phyloP scores from a whole-genome alignment of 805 yeast species.

The Starmerella bombicola region DNA sequence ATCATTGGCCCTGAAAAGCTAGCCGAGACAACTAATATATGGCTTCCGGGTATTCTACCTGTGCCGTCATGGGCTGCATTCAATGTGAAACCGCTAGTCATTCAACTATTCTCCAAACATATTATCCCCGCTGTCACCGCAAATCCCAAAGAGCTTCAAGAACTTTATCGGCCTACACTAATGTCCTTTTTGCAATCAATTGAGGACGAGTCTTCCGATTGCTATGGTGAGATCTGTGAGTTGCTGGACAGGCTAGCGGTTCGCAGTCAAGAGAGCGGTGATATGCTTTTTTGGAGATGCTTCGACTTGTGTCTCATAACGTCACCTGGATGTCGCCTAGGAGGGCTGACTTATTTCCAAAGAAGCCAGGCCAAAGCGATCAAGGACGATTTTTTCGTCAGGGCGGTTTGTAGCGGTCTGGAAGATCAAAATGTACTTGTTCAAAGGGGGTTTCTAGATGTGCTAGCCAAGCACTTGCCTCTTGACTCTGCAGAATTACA shows the following conservation, averaged over 20 bases:
- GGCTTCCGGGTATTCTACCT: conserved; percentile 93
- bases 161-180: conserved; percentile 54
- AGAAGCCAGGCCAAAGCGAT: conserved; percentile 35
- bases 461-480: conserved; percentile 55
- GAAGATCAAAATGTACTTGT: conserved; percentile 56
- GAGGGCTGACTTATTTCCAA: conserved; percentile 68
- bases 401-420: conserved; percentile 63
- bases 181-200: conserved; percentile 72
- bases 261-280: conserved; percentile 41
- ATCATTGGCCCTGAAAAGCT: conserved; percentile 46
- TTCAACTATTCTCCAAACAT: conserved; percentile 47
- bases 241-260: conserved; percentile 48
- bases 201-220: conserved; percentile 86
- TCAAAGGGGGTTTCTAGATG: conserved; percentile 79
- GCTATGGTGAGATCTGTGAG: conserved; percentile 47
- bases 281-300: conserved; percentile 76
- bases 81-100: conserved; percentile 67
- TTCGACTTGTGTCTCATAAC: conserved; percentile 62
- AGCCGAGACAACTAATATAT: conserved; percentile 46
- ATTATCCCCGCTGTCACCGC: conserved; percentile 40
- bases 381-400: conserved; percentile 62
- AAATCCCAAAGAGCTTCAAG: conserved; percentile 31
- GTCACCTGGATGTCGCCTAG: conserved; percentile 67
- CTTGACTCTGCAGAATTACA: conserved; percentile 45
- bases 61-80: conserved; percentile 79